Conservation (phyloP, 192 early-diverging fungal species). For the Backusella mclennaniae region DNA sequence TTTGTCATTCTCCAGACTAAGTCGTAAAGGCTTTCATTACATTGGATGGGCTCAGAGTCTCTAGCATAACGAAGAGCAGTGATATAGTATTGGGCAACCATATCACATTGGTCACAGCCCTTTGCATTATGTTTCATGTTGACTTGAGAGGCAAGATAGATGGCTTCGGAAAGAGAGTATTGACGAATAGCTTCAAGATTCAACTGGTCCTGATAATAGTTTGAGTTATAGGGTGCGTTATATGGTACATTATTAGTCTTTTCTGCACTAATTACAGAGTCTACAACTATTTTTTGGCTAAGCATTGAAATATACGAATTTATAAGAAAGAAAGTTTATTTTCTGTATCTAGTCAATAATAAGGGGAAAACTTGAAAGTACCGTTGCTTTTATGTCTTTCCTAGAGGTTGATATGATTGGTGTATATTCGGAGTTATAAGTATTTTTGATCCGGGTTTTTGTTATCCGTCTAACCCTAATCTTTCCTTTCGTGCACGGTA, state of each 20-base stretch:
- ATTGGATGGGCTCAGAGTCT: neutral
- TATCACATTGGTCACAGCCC: conserved; percentile 1
- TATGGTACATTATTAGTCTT: neutral
- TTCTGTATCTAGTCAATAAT: neutral
- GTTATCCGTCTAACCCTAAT: neutral
- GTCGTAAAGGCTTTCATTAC: neutral
- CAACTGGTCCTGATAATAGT: neutral
- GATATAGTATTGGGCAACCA: neutral
- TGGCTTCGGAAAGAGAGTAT: neutral
- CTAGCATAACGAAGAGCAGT: neutral
- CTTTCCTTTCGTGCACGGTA: neutral
- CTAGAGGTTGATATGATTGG: neutral
- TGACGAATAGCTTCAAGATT: neutral
- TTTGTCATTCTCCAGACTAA: conserved; percentile 4
- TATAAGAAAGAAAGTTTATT: neutral
- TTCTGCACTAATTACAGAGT: neutral
- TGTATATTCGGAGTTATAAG: neutral
- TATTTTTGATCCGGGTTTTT: neutral
- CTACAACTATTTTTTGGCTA: neutral
- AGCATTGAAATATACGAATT: neutral
- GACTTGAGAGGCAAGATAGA: neutral
- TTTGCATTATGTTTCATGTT: conserved; percentile 2
- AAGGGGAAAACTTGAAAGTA: neutral
- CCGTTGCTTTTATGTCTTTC: neutral
- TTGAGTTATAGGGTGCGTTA: neutral